phyloP scores from a whole-genome alignment of 78 protist species.

The Mastigamoeba balamuthi region DNA sequence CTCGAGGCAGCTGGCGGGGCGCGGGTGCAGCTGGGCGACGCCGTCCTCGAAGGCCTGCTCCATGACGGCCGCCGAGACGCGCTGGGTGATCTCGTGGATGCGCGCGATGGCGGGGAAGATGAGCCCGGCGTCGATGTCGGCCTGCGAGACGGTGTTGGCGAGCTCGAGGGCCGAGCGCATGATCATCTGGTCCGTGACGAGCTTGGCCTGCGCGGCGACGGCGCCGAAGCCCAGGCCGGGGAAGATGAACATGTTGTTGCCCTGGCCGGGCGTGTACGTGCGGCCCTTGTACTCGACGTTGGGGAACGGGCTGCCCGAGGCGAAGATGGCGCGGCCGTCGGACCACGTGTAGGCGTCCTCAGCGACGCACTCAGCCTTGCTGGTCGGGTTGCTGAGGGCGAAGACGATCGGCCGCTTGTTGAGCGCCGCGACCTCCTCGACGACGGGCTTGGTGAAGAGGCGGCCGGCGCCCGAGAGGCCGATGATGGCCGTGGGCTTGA shows the following conservation, averaged over 20 bases:
- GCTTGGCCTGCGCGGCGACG: slow-evolving; percentile 10
- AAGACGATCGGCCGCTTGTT: slow-evolving; percentile 80
- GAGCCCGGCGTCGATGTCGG: slow-evolving; percentile 26
- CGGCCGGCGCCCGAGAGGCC: slow-evolving; percentile 76
- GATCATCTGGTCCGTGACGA: slow-evolving; percentile 70
- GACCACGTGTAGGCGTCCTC: slow-evolving; percentile 76
- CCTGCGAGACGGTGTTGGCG: slow-evolving; percentile 39
- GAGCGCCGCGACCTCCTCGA: slow-evolving; percentile 27
- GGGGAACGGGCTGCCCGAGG: slow-evolving; percentile 85
- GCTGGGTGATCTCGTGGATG: slow-evolving; percentile 28
- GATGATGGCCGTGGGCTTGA: slow-evolving; percentile 76
- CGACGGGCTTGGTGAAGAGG: slow-evolving; percentile 63
- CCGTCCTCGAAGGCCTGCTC: slow-evolving; percentile 48
- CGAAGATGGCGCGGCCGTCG: slow-evolving; percentile 72
- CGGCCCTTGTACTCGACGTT: slow-evolving; percentile 42
- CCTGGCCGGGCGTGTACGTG: slow-evolving; percentile 63
- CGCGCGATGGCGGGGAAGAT: slow-evolving; percentile 34
- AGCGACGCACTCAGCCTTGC: slow-evolving; percentile 86
- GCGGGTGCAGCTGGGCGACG: slow-evolving; percentile 7
- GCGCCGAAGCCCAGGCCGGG: slow-evolving; percentile 77
- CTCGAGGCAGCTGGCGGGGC: slow-evolving; percentile 11
- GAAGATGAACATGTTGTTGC: slow-evolving; percentile 21
- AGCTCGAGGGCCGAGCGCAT: slow-evolving; percentile 55
- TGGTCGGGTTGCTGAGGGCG: slow-evolving; percentile 83
- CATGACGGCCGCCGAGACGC: slow-evolving; percentile 19